Conservation (phyloP, 352 stramenopile genomes). For the Pythium insidiosum region DNA sequence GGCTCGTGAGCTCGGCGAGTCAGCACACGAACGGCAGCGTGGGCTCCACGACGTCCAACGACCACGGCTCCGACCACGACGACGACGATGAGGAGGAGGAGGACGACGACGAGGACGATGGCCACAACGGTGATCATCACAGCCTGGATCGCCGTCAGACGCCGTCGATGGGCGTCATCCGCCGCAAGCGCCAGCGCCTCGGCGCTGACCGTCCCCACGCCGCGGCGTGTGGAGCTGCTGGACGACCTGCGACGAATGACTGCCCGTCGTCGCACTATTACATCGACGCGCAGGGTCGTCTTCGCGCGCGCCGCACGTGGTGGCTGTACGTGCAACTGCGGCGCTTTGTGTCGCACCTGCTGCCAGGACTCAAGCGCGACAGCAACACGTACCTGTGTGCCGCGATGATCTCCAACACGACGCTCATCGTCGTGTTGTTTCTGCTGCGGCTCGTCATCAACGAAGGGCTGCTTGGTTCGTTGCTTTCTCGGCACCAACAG, state of each 20-base stretch:
- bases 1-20: slow-evolving; percentile 15
- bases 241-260: slow-evolving; percentile 8
- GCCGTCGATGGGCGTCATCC: too few relatives aligned
- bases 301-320: slow-evolving; percentile 44
- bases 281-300: slow-evolving; percentile 33
- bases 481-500: slow-evolving; percentile 20
- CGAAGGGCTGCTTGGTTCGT: slow-evolving; percentile 29
- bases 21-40: slow-evolving; percentile 20
- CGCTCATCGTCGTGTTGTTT: slow-evolving; percentile 55
- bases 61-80: slow-evolving; percentile 13
- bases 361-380: slow-evolving; percentile 55
- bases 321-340: slow-evolving; percentile 45
- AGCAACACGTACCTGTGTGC: slow-evolving; percentile 75
- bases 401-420: slow-evolving; percentile 66
- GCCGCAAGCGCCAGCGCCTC: not conserved
- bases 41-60: slow-evolving; percentile 16
- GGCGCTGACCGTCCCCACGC: not conserved
- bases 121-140: too few relatives aligned
- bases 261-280: slow-evolving; percentile 57
- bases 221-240: too few relatives aligned
- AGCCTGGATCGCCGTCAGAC: too few relatives aligned
- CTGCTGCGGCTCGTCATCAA: slow-evolving; percentile 39
- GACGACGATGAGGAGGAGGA: too few relatives aligned
- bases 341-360: slow-evolving; percentile 30
- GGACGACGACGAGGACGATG: too few relatives aligned